phyloP scores from a whole-genome alignment of 371 early-diverging fungal species.

The Lichtheimia hyalospora region DNA sequence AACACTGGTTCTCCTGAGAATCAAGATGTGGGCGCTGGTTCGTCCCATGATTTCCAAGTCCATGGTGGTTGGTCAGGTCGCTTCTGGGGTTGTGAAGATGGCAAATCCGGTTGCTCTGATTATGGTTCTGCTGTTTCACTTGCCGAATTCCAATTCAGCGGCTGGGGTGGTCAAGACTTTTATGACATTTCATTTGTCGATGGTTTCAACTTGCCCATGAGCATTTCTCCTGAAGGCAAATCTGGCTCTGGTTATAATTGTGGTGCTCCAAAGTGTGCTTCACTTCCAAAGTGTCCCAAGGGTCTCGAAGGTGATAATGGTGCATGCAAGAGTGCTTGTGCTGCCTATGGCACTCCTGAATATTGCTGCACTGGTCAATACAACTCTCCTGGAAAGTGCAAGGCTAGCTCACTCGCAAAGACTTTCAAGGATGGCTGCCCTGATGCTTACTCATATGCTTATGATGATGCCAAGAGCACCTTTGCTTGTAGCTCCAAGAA shows the following conservation, averaged over 20 bases:
- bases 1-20: conserved; percentile 1
- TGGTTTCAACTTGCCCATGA: conserved; percentile 41
- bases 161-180: conserved; percentile 18
- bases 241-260: conserved; percentile 25
- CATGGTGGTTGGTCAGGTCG: conserved; percentile 37
- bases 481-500: conserved; percentile 34
- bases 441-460: conserved; percentile 56
- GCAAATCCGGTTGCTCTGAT: conserved; percentile 26
- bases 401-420: conserved; percentile 24
- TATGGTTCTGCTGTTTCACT: conserved; percentile 31
- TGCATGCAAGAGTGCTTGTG: conserved; percentile 41
- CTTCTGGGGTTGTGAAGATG: conserved; percentile 35
- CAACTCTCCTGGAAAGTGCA: conserved; percentile 26
- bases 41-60: conserved; percentile 16
- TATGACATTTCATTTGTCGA: conserved; percentile 47
- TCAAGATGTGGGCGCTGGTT: conserved; percentile 17
- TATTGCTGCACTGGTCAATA: conserved; percentile 42
- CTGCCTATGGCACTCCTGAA: conserved; percentile 29
- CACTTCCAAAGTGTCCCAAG: conserved; percentile 33
- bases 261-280: conserved; percentile 25
- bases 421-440: conserved; percentile 37
- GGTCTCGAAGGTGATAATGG: conserved; percentile 28
- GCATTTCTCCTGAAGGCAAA: conserved; percentile 27
- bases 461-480: conserved; percentile 49
- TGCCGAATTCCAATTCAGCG: conserved; percentile 40